Evolutionary conservation across 2,329 filamentous ascomycete species (phyloP).

Genomic region (Penicillium sumatraense): DNA sequence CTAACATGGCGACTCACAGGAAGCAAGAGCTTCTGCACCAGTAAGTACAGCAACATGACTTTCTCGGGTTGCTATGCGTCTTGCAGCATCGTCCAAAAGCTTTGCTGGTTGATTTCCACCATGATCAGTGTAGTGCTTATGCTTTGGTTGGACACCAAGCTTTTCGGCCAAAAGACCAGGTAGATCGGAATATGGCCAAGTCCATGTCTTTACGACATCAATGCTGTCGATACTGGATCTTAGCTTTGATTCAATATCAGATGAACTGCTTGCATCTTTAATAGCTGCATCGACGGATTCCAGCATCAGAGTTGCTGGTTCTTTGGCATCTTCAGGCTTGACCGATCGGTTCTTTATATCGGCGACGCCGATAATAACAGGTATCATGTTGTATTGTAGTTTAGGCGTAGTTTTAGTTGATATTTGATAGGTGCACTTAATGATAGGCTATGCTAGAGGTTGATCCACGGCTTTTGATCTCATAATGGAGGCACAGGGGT

Average conservation of each 20-base stretch:
- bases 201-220: conserved; percentile 64
- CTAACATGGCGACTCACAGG: conserved; percentile 29
- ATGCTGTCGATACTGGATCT: conserved; percentile 60
- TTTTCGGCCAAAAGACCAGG: conserved; percentile 58
- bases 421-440: background rate
- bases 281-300: conserved; percentile 59
- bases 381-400: conserved; percentile 42
- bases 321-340: conserved; percentile 57
- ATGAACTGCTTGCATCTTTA: conserved; percentile 51
- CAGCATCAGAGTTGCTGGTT: conserved; percentile 64
- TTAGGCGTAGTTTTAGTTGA: background rate
- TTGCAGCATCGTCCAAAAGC: conserved; percentile 67
- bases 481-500: background rate
- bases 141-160: conserved; percentile 53
- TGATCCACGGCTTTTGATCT: background rate
- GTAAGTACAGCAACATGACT: conserved; percentile 63
- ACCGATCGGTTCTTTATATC: conserved; percentile 64
- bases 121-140: conserved; percentile 60
- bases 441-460: background rate
- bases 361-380: conserved; percentile 66
- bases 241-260: conserved; percentile 37
- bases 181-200: conserved; percentile 47
- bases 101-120: conserved; percentile 67
- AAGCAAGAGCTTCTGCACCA: conserved; percentile 69
- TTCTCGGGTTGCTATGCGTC: conserved; percentile 59